Base-by-base conservation (phyloP, 1,284 basidiomycete genomes). In the Pascua guehoae region DNA sequence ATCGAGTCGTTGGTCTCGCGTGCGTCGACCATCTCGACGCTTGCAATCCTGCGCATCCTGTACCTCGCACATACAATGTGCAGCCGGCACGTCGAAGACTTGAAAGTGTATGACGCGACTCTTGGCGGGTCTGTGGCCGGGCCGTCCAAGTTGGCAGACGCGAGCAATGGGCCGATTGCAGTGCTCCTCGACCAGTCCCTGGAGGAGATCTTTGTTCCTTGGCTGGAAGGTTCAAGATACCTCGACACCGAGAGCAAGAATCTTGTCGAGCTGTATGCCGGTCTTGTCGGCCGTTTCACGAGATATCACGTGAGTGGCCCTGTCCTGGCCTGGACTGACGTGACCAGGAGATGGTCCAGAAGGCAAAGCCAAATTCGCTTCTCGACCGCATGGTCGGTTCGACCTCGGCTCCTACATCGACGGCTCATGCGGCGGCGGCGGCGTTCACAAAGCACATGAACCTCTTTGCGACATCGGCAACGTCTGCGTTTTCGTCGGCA, bases 141-240 rank as follows among this genome's bases (percentile, higher is more conserved):
- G 8, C 43, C 65, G 0, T 57, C 64, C 7, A 65, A 63, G 60
- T 51, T 65, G 8, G 14, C 46, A 2, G 57, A 54, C 8, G 43
- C 36, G 7, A 43, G 40, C 32, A 32, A 47, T 1, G 70, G 67
- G 15, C 75, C 80, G 1, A 70, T 96, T 16, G 85, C 86, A 36
- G 82, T 85, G 0, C 93, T 98, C 89, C 81, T 99, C 12, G 96
- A 98, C 73, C 88, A 86, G 38, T 88, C 91, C 1, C 87, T 98
- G 83, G 96, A 98, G 64, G 96, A 98, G 72, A 83, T 98, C 15
- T 98, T 98, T 65, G 86, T 94, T 24, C 91, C 91, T 2, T 98
- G 96, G 73, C 88, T 88, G 7, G 94, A 96, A 75, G 91, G 90
- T 2, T 86, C 86, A 56, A 83, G 92, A 58, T 98, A 98, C 71